These are phyloP conservation scores for Rhizopus stolonifer DNA, from an alignment of 371 early-diverging fungal genomes.

Conservation along the genomic window DNA sequence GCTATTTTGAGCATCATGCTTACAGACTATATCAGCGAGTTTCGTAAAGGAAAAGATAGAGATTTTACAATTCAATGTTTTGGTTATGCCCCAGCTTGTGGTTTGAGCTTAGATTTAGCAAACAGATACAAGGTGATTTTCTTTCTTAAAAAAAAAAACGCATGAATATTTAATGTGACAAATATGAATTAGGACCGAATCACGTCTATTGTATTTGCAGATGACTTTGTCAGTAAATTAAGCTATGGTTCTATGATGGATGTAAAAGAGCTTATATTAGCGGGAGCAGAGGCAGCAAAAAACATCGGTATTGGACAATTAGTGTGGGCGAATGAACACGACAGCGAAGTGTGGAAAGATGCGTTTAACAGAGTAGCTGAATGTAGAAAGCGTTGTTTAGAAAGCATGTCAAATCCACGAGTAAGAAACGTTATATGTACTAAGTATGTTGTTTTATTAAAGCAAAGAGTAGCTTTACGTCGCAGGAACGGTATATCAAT, in stretches of 20 bases:
- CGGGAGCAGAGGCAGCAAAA: constrained; percentile 39
- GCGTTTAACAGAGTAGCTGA: constrained; percentile 34
- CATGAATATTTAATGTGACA: not conserved
- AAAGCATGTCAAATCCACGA: constrained; percentile 32
- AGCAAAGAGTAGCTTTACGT: constrained; percentile 48
- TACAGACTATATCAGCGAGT: constrained; percentile 55
- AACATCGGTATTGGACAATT: constrained; percentile 29
- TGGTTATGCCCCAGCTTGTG: constrained; percentile 44
- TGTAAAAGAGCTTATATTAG: constrained; percentile 40
- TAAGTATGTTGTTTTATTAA: not conserved
- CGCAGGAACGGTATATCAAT: constrained; percentile 42
- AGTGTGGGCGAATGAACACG: constrained; percentile 23
- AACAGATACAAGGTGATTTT: constrained; percentile 37
- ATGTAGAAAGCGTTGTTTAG: constrained; percentile 27
- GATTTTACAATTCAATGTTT: constrained; percentile 31
- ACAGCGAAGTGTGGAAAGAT: constrained; percentile 26
- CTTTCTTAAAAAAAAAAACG: not conserved
- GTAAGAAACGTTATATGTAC: constrained; percentile 12
- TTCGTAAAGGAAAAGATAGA: constrained; percentile 38
- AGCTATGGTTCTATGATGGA: constrained; percentile 50
- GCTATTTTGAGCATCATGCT: constrained; percentile 76
- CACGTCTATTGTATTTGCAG: constrained; percentile 42
- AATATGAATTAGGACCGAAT: constrained; percentile 26
- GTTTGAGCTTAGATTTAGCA: constrained; percentile 33
- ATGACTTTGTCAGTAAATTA: constrained; percentile 44